Conservation (phyloP, 495 filamentous ascomycete species). For the Rhizodiscina lignyota region DNA sequence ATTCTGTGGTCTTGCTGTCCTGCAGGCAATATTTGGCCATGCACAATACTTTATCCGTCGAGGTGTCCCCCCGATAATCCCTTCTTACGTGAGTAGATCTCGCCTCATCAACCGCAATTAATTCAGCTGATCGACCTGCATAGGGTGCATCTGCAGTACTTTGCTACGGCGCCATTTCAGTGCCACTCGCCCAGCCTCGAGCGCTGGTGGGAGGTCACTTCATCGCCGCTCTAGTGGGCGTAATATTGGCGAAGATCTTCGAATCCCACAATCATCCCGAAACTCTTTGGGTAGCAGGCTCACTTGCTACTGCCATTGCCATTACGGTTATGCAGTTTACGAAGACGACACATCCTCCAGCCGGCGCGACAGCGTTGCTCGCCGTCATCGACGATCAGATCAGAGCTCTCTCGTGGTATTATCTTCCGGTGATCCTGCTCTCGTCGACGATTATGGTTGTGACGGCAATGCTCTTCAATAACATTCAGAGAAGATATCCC, state of each 20-base stretch:
- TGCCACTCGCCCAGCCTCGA: constrained; percentile 7
- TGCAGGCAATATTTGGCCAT: constrained; percentile 5
- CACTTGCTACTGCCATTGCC: constrained; percentile 6
- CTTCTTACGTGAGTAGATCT: constrained; percentile 3
- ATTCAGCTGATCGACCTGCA: background rate
- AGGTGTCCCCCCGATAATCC: constrained; percentile 2
- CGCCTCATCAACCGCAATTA: background rate
- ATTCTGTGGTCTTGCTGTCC: constrained; percentile 3
- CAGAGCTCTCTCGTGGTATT: constrained; percentile 6
- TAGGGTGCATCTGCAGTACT: constrained; percentile 8
- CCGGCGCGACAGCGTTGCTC: constrained; percentile 8
- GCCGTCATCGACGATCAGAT: constrained; percentile 2
- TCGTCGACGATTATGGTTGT: constrained; percentile 6
- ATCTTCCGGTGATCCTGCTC: constrained; percentile 6
- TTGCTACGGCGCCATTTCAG: constrained; percentile 6
- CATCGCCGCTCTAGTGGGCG: constrained; percentile 6
- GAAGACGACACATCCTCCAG: constrained; percentile 10
- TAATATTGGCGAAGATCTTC: constrained; percentile 6
- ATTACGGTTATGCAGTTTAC: constrained; percentile 7
- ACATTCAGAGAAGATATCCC: constrained; percentile 11
- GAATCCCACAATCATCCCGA: background rate
- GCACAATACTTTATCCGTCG: constrained; percentile 2
- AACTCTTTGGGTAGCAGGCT: constrained; percentile 4
- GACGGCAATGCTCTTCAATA: constrained; percentile 10
- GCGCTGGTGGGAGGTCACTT: constrained; percentile 7